Evolutionary conservation across 768 basidiomycete genomes (phyloP).

Genomic region (Amanita jacksonii): DNA sequence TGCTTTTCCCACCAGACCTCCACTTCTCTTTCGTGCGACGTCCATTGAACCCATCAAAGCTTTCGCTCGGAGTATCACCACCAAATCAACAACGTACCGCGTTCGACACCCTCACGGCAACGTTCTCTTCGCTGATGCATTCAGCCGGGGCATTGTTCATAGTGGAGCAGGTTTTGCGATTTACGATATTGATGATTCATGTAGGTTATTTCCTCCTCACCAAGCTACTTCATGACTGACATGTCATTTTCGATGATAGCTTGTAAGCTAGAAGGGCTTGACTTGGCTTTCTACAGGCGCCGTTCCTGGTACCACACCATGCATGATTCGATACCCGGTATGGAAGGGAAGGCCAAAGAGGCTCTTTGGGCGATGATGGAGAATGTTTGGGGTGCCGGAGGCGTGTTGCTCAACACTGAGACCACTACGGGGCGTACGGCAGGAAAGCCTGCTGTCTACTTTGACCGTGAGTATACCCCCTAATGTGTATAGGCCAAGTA

Average conservation of each 20-base stretch:
- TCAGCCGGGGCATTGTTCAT: constrained; percentile 52
- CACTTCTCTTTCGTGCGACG: constrained; percentile 67
- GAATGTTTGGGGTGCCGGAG: constrained; percentile 42
- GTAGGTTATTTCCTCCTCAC: background rate
- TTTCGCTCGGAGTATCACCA: constrained; percentile 24
- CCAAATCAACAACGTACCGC: constrained; percentile 13
- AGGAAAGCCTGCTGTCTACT: constrained; percentile 45
- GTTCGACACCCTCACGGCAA: constrained; percentile 67
- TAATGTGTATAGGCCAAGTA: background rate
- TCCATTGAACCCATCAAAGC: constrained; percentile 46
- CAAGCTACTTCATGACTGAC: background rate
- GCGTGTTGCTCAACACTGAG: constrained; percentile 42
- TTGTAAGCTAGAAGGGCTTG: constrained; percentile 55
- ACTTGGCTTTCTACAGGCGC: constrained; percentile 70
- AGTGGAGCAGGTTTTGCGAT: constrained; percentile 69
- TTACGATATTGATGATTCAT: constrained; percentile 30
- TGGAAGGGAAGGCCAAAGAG: constrained; percentile 34
- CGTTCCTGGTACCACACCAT: constrained; percentile 72
- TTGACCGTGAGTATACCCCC: constrained; percentile 47
- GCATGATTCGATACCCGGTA: constrained; percentile 57
- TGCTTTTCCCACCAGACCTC: constrained; percentile 37
- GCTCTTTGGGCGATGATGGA: constrained; percentile 81
- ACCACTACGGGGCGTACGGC: constrained; percentile 13
- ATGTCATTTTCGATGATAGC: constrained; percentile 1
- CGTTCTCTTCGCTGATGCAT: constrained; percentile 60